Evolutionary conservation across 1,139 yeast species (phyloP).

Genomic region (Pichia sp.): DNA sequence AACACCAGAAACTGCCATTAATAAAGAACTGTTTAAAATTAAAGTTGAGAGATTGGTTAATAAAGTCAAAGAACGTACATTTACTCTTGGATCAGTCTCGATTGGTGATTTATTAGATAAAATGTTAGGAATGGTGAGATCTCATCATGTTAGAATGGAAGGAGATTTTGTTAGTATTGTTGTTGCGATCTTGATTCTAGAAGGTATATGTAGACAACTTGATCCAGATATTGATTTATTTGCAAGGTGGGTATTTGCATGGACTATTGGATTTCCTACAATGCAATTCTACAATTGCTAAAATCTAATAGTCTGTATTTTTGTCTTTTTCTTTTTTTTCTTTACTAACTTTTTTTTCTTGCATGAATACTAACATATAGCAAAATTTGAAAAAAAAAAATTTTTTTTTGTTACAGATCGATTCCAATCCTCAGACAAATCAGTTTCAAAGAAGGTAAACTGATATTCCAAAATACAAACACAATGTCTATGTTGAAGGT

Average conservation of each 20-base stretch:
- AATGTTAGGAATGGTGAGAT: slow-evolving; percentile 84
- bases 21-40: slow-evolving; percentile 77
- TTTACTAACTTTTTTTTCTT: slow-evolving; percentile 11
- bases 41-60: slow-evolving; percentile 81
- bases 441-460: slow-evolving; percentile 65
- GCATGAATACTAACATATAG: slow-evolving; percentile 4
- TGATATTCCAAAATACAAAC: slow-evolving; percentile 52
- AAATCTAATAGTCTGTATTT: slow-evolving; percentile 9
- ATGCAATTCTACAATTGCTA: slow-evolving; percentile 14
- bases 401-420: slow-evolving; percentile 42
- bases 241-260: slow-evolving; percentile 82
- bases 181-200: slow-evolving; percentile 80
- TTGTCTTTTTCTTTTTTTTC: slow-evolving; percentile 29
- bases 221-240: slow-evolving; percentile 90
- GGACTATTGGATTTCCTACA: slow-evolving; percentile 54
- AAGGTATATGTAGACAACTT: slow-evolving; percentile 91
- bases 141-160: slow-evolving; percentile 96
- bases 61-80: slow-evolving; percentile 78
- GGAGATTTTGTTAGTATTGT: slow-evolving; percentile 93
- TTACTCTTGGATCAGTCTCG: slow-evolving; percentile 85
- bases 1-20: slow-evolving; percentile 87
- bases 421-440: slow-evolving; percentile 82
- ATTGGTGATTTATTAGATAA: slow-evolving; percentile 87
- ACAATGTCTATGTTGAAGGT: slow-evolving; percentile 77
- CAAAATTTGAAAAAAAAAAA: too few relatives aligned